Evolutionary conservation across 2,329 filamentous ascomycete species (phyloP).

Genomic region (Tothia fuscella): DNA sequence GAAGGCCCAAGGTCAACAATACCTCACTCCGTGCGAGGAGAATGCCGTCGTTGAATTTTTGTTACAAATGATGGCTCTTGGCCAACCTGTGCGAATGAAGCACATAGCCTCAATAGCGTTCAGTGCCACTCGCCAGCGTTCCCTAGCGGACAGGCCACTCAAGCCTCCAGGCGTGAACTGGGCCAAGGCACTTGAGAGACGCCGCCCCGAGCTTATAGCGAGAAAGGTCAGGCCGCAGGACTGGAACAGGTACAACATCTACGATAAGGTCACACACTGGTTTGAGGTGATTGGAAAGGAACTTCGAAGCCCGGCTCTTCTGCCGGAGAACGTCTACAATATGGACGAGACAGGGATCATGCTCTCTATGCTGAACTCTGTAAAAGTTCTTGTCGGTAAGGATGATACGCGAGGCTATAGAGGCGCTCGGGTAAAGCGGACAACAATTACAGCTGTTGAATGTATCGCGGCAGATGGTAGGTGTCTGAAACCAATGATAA

Average conservation of each 20-base stretch:
- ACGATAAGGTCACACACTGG: slow-evolving; percentile 12
- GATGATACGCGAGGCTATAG: slow-evolving; percentile 7
- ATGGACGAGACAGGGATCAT: slow-evolving; percentile 11
- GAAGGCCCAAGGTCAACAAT: slow-evolving; percentile 20
- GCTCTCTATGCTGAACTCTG: neutral
- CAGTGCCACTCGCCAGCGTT: slow-evolving; percentile 7
- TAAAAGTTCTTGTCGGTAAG: slow-evolving; percentile 10
- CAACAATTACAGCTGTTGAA: slow-evolving; percentile 6
- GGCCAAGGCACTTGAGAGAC: slow-evolving; percentile 14
- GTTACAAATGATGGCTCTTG: slow-evolving; percentile 14
- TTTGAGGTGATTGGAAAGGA: slow-evolving; percentile 13
- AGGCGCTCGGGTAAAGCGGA: slow-evolving; percentile 7
- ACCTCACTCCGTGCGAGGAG: slow-evolving; percentile 20
- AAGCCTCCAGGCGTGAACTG: slow-evolving; percentile 13
- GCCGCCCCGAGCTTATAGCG: slow-evolving; percentile 13
- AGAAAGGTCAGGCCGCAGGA: slow-evolving; percentile 15
- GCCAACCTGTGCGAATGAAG: slow-evolving; percentile 15
- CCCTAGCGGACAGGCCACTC: neutral
- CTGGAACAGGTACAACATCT: slow-evolving; percentile 15
- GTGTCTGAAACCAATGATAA: slow-evolving; percentile 8
- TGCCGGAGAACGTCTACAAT: slow-evolving; percentile 15
- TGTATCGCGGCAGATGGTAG: slow-evolving; percentile 7
- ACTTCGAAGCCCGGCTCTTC: slow-evolving; percentile 8
- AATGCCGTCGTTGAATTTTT: slow-evolving; percentile 17
- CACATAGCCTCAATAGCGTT: slow-evolving; percentile 15